These are phyloP conservation scores for Holtermannia corniformis DNA, from an alignment of 768 basidiomycete genomes.

Conservation along the genomic window DNA sequence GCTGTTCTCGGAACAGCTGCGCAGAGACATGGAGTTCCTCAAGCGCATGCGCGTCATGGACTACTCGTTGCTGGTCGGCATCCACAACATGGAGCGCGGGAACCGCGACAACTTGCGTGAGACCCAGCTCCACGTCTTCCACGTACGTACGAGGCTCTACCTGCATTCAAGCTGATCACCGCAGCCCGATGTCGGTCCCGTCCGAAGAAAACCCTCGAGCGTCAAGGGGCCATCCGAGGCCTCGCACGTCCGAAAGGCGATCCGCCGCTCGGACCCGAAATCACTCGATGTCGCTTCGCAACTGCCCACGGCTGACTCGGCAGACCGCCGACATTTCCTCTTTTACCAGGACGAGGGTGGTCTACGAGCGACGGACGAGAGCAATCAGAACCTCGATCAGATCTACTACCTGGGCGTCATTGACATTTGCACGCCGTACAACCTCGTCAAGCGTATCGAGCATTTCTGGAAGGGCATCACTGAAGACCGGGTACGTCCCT, in stretches of 20 bases:
- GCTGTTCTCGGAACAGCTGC: conserved; percentile 77
- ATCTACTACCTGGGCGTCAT: conserved; percentile 95
- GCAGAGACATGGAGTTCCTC: conserved; percentile 77
- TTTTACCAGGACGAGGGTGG: conserved; percentile 98
- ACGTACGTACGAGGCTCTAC: conserved; percentile 52
- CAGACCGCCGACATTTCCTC: conserved; percentile 61
- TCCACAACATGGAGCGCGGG: conserved; percentile 81
- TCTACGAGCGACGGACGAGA: conserved; percentile 76
- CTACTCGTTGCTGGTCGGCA: conserved; percentile 86
- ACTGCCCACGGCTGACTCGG: conserved; percentile 50
- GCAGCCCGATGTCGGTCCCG: conserved; percentile 61
- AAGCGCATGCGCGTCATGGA: conserved; percentile 86
- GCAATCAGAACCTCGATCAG: conserved; percentile 59
- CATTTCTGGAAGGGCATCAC: conserved; percentile 85
- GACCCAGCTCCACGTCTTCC: conserved; percentile 85
- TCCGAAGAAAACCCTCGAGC: conserved; percentile 55
- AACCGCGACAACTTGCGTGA: conserved; percentile 85
- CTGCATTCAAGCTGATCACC: neutral
- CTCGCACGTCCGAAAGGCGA: conserved; percentile 71
- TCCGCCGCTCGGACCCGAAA: conserved; percentile 72
- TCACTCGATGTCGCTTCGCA: conserved; percentile 53
- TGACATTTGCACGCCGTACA: conserved; percentile 91
- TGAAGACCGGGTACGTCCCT: conserved; percentile 66
- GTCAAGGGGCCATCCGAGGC: conserved; percentile 62
- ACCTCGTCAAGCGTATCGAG: conserved; percentile 64